These are phyloP conservation scores for Hypoxylon sp. DNA, from an alignment of 2,329 filamentous ascomycete genomes.

Conservation along the genomic window DNA sequence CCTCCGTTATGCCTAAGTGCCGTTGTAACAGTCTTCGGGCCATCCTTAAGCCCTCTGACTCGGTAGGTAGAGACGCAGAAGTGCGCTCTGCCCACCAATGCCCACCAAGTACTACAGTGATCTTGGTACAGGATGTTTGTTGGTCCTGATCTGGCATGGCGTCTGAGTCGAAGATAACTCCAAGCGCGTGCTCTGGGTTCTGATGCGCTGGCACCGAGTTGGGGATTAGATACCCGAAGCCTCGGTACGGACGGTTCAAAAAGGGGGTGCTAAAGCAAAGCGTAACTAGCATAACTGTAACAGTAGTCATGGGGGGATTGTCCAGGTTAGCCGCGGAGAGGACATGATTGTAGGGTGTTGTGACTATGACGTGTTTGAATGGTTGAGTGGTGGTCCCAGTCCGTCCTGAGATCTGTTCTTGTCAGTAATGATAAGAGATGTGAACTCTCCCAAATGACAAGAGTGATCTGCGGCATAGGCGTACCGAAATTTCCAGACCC, in stretches of 20 bases:
- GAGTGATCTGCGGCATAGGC: background rate
- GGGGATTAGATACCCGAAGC: slow-evolving; percentile 33
- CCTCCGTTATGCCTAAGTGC: slow-evolving; percentile 22
- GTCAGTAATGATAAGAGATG: background rate
- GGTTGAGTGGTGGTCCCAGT: background rate
- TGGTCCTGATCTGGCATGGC: slow-evolving; percentile 29
- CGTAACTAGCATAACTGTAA: slow-evolving; percentile 34
- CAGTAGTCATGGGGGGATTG: slow-evolving; percentile 5
- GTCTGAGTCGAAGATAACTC: slow-evolving; percentile 32
- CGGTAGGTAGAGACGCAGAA: slow-evolving; percentile 9
- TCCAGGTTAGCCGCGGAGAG: background rate
- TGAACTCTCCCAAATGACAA: no score
- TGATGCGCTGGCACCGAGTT: slow-evolving; percentile 25
- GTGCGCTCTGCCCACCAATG: slow-evolving; percentile 26
- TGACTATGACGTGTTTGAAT: slow-evolving; percentile 16
- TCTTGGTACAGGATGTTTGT: slow-evolving; percentile 15
- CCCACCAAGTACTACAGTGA: slow-evolving; percentile 31
- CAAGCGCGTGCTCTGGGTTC: slow-evolving; percentile 31
- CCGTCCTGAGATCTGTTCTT: slow-evolving; percentile 13
- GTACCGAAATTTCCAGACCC: slow-evolving; percentile 12
- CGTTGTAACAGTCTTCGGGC: slow-evolving; percentile 22
- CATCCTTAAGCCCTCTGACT: slow-evolving; percentile 19
- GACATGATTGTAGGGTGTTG: slow-evolving; percentile 17
- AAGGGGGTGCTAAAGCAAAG: slow-evolving; percentile 22
- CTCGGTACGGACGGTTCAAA: slow-evolving; percentile 27